These are phyloP conservation scores for Penicillium freii DNA, from an alignment of 2,329 filamentous ascomycete species.

Conservation along the genomic window DNA sequence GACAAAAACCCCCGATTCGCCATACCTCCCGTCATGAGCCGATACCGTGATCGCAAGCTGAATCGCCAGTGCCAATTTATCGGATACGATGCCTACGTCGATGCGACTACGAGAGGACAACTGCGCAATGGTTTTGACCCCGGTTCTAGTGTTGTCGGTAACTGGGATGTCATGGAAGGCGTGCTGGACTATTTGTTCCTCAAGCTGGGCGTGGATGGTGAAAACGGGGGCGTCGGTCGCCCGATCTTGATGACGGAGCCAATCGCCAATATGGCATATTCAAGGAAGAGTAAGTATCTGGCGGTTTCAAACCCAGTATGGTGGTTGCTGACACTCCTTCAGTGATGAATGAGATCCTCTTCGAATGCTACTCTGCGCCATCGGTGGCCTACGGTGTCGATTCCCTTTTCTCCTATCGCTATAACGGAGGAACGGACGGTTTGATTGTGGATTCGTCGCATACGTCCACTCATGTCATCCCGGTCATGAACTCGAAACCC, in stretches of 20 bases:
- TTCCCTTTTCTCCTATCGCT: constrained; percentile 89
- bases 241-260: constrained; percentile 95
- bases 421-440: constrained; percentile 85
- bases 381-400: constrained; percentile 93
- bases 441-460: constrained; percentile 89
- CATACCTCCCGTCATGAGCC: constrained; percentile 86
- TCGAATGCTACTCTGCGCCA: constrained; percentile 90
- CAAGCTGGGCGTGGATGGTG: constrained; percentile 80
- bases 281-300: constrained; percentile 70
- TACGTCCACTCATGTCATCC: constrained; percentile 92
- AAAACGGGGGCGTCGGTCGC: constrained; percentile 71
- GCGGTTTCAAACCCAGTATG: not conserved
- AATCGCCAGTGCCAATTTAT: constrained; percentile 90
- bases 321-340: constrained; percentile 22
- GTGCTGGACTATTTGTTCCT: constrained; percentile 92
- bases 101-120: constrained; percentile 88
- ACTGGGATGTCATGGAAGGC: constrained; percentile 98
- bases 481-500: constrained; percentile 82
- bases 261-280: constrained; percentile 85
- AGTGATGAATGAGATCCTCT: constrained; percentile 97
- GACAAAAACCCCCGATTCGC: constrained; percentile 76
- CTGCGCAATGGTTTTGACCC: constrained; percentile 88
- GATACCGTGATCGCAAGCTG: constrained; percentile 91
- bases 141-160: constrained; percentile 86
- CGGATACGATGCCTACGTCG: constrained; percentile 87